Evolutionary conservation across 2,329 filamentous ascomycete species (phyloP).

Genomic region (Stachybotrys elegans): DNA sequence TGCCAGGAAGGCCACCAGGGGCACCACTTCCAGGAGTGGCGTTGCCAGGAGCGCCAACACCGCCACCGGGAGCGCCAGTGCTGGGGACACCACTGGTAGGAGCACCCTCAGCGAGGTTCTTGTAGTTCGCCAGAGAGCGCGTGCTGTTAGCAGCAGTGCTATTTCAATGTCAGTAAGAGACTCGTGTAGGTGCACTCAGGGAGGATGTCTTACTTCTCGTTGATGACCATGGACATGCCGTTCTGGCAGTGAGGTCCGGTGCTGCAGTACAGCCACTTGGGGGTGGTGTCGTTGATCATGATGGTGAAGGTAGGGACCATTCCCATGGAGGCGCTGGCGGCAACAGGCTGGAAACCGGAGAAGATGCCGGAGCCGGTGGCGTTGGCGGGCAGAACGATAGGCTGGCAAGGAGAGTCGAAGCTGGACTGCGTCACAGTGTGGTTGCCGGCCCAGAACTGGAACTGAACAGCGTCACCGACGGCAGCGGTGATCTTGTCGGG

Average conservation of each 20-base stretch:
- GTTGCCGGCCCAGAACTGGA: slow-evolving; percentile 64
- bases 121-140: slow-evolving; percentile 47
- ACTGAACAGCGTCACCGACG: slow-evolving; percentile 61
- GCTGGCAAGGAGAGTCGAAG: slow-evolving; percentile 66
- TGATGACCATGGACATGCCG: slow-evolving; percentile 74
- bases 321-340: slow-evolving; percentile 41
- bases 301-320: slow-evolving; percentile 66
- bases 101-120: slow-evolving; percentile 26
- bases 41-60: slow-evolving; percentile 12
- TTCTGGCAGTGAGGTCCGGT: slow-evolving; percentile 69
- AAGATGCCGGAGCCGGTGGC: slow-evolving; percentile 55
- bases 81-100: slow-evolving; percentile 23
- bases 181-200: background rate
- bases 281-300: slow-evolving; percentile 61
- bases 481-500: slow-evolving; percentile 61
- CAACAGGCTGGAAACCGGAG: slow-evolving; percentile 63
- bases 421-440: slow-evolving; percentile 76
- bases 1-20: no score
- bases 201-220: slow-evolving; percentile 55
- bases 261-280: slow-evolving; percentile 76
- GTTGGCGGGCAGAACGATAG: slow-evolving; percentile 42
- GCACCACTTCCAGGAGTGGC: no score
- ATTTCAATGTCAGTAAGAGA: slow-evolving; percentile 4
- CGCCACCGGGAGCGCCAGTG: slow-evolving; percentile 13
- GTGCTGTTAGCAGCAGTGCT: slow-evolving; percentile 46